Conservation (phyloP, 768 basidiomycete genomes). For the Termitomyces titanicus region DNA sequence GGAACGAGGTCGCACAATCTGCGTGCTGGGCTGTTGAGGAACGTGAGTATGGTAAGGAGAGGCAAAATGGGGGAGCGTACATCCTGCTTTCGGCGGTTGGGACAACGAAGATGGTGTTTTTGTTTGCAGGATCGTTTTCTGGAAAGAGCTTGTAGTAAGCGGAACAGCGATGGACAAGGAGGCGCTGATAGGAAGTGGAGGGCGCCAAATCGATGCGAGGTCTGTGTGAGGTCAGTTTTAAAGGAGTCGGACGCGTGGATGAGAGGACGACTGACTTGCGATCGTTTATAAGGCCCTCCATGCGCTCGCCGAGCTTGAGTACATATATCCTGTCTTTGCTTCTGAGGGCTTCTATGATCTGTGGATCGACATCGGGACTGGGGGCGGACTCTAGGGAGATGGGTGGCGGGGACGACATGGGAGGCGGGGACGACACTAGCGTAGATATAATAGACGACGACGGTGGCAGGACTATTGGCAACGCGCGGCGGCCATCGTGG, state of each 20-base stretch:
- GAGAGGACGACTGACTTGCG: conserved; percentile 49
- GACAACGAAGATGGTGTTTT: conserved; percentile 57
- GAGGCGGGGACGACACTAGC: conserved; percentile 16
- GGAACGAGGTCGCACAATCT: conserved; percentile 78
- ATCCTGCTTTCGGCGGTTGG: conserved; percentile 66
- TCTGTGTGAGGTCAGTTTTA: conserved; percentile 30
- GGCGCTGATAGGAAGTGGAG: conserved; percentile 76
- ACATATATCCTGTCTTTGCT: conserved; percentile 89
- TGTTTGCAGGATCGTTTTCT: conserved; percentile 63
- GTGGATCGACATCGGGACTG: conserved; percentile 59
- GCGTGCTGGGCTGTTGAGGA: conserved; percentile 54
- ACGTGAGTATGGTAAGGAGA: conserved; percentile 10
- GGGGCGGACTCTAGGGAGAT: conserved; percentile 11
- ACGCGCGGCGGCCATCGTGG: neutral
- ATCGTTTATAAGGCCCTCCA: conserved; percentile 78
- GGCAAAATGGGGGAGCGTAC: conserved; percentile 41
- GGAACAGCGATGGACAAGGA: conserved; percentile 84
- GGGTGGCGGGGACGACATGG: conserved; percentile 11
- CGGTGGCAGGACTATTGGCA: neutral
- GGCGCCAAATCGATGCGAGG: conserved; percentile 64
- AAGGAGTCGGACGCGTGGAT: neutral
- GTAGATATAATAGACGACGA: neutral
- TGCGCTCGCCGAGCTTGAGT: conserved; percentile 81
- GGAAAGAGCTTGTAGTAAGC: conserved; percentile 74
- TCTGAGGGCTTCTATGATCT: conserved; percentile 81